Percentiles rank a stretch among this genome's conserved stretches.
These are phyloP conservation scores for Penicilliopsis zonata DNA, from an alignment of 495 filamentous ascomycete species.

Conservation along the genomic window DNA sequence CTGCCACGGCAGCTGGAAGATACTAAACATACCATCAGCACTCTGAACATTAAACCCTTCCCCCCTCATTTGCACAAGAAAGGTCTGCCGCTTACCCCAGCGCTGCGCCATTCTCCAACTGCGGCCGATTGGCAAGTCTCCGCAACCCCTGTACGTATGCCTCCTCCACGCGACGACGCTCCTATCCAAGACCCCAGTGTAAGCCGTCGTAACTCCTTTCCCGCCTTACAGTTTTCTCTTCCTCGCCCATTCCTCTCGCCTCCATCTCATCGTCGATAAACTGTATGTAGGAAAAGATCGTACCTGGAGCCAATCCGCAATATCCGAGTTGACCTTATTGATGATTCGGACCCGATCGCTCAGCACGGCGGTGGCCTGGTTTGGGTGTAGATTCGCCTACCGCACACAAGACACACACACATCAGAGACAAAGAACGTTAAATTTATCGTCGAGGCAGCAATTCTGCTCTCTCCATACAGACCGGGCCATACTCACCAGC, in stretches of 20 bases:
- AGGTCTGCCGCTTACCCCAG: slow-evolving; percentile 54
- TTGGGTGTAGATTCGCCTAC: slow-evolving; percentile 72
- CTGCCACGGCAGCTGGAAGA: slow-evolving; percentile 88
- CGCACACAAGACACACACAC: slow-evolving; percentile 5
- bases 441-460: slow-evolving; percentile 6
- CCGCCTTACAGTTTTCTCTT: too few species aligned
- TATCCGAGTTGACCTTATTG: slow-evolving; percentile 73
- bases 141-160: slow-evolving; percentile 72
- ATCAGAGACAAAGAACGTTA: slow-evolving; percentile 1
- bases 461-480: too few species aligned
- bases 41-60: neutral
- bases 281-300: slow-evolving; percentile 5
- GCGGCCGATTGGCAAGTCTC: slow-evolving; percentile 59
- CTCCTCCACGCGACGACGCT: slow-evolving; percentile 88
- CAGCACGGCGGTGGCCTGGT: slow-evolving; percentile 72
- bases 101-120: slow-evolving; percentile 63
- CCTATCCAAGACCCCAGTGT: slow-evolving; percentile 38
- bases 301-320: slow-evolving; percentile 98
- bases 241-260: too few species aligned
- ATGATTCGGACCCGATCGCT: slow-evolving; percentile 84
- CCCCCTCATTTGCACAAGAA: too few species aligned
- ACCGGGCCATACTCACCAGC: slow-evolving; percentile 55
- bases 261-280: too few species aligned
- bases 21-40: slow-evolving; percentile 33
- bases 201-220: too few species aligned